phyloP scores from a whole-genome alignment of 176 grass and related monocot genomes.

The Carex pumila region DNA sequence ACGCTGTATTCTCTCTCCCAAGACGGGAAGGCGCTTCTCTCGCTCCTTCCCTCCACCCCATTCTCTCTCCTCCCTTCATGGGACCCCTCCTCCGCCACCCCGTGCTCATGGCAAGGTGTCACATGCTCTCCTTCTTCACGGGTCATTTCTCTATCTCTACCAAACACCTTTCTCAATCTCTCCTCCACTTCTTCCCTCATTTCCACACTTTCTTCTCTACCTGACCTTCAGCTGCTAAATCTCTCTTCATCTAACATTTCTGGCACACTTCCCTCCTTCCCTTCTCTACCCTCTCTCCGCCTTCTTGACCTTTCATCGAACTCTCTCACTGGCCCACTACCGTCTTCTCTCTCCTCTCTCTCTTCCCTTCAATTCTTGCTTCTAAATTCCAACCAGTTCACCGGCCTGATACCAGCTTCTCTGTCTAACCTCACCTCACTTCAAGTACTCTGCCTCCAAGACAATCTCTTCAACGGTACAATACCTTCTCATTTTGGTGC shows the following conservation, averaged over 20 bases:
- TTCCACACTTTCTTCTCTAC: slow-evolving; percentile 48
- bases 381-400: slow-evolving; percentile 81
- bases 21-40: slow-evolving; percentile 61
- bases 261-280: slow-evolving; percentile 46
- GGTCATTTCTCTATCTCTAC: slow-evolving; percentile 74
- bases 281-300: slow-evolving; percentile 47
- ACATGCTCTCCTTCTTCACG: slow-evolving; percentile 79
- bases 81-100: slow-evolving; percentile 46
- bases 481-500: slow-evolving; percentile 71
- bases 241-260: slow-evolving; percentile 91
- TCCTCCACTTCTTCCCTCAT: slow-evolving; percentile 38
- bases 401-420: slow-evolving; percentile 47
- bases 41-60: slow-evolving; percentile 44
- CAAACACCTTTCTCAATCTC: slow-evolving; percentile 95
- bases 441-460: slow-evolving; percentile 90
- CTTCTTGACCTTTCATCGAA: slow-evolving; percentile 90
- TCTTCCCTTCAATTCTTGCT: slow-evolving; percentile 72
- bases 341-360: slow-evolving; percentile 40
- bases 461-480: slow-evolving; percentile 83
- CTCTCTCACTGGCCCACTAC: slow-evolving; percentile 59
- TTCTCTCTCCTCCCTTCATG: slow-evolving; percentile 63
- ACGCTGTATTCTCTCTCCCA: slow-evolving; percentile 21
- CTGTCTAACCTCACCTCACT: slow-evolving; percentile 65
- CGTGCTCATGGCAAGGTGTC: slow-evolving; percentile 87
- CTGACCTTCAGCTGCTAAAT: slow-evolving; percentile 82